phyloP scores from a whole-genome alignment of 768 basidiomycete species.

The Phylloporus arenicola region DNA sequence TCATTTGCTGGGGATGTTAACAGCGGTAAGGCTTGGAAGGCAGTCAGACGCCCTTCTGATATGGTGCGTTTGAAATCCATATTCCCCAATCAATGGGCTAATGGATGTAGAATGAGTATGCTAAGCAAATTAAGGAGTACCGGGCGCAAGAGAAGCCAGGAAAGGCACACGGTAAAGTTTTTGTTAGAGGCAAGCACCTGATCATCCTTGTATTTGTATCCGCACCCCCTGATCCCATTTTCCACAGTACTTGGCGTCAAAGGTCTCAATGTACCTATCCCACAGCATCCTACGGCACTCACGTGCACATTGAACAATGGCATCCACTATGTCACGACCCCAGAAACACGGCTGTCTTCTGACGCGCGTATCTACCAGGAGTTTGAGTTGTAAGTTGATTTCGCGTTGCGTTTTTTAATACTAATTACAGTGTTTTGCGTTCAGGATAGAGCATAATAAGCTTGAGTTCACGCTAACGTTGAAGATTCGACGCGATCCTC shows the following conservation, averaged over 20 bases:
- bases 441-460: conserved; percentile 87
- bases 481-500: conserved; percentile 81
- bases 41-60: conserved; percentile 85
- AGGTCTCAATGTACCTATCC: conserved; percentile 71
- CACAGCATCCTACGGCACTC: conserved; percentile 65
- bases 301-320: conserved; percentile 94
- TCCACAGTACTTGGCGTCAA: conserved; percentile 68
- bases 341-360: conserved; percentile 55
- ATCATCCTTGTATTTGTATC: not conserved
- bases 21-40: conserved; percentile 76
- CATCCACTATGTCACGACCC: conserved; percentile 92
- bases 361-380: conserved; percentile 77
- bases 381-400: conserved; percentile 72
- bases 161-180: conserved; percentile 87
- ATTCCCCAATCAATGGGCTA: not conserved
- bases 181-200: conserved; percentile 69
- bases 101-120: conserved; percentile 78
- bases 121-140: conserved; percentile 82
- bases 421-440: not conserved
- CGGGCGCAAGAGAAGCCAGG: conserved; percentile 70
- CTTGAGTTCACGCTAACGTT: conserved; percentile 90
- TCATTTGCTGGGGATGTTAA: conserved; percentile 78
- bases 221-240: not conserved
- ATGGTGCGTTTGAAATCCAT: conserved; percentile 55
- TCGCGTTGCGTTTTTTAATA: not conserved